Conservation (phyloP, 2,329 filamentous ascomycete genomes). For the Cercospora sp. region DNA sequence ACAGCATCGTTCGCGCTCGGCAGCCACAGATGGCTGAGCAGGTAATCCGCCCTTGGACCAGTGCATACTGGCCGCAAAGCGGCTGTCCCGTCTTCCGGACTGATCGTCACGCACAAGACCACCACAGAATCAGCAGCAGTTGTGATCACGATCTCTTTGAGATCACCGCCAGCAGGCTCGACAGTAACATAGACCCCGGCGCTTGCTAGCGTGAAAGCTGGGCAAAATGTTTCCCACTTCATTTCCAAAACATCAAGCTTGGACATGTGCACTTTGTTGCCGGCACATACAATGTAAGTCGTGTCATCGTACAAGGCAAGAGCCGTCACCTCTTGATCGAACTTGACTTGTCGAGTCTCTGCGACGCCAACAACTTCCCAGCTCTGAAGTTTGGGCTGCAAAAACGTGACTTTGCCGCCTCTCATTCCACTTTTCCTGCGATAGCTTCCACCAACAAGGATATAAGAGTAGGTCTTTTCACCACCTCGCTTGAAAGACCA, state of each 20-base stretch:
- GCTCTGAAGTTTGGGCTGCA: slow-evolving; percentile 35
- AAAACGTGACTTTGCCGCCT: slow-evolving; percentile 51
- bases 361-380: slow-evolving; percentile 56
- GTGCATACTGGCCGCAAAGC: slow-evolving; percentile 32
- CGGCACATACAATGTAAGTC: slow-evolving; percentile 55
- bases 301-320: slow-evolving; percentile 58
- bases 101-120: slow-evolving; percentile 46
- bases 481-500: slow-evolving; percentile 55
- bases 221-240: slow-evolving; percentile 35
- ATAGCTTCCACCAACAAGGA: slow-evolving; percentile 56
- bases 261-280: slow-evolving; percentile 45
- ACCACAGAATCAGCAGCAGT: slow-evolving; percentile 57
- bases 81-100: slow-evolving; percentile 31
- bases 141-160: slow-evolving; percentile 55
- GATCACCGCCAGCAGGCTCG: slow-evolving; percentile 25
- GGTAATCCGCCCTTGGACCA: slow-evolving; percentile 28
- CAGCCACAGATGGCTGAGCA: slow-evolving; percentile 31
- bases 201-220: slow-evolving; percentile 36
- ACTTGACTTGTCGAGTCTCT: slow-evolving; percentile 48
- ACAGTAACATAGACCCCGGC: slow-evolving; percentile 54
- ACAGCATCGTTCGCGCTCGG: background rate
- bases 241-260: slow-evolving; percentile 39
- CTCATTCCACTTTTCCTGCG: slow-evolving; percentile 42
- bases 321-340: slow-evolving; percentile 56
- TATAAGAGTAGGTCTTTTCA: slow-evolving; percentile 61